Conservation (phyloP, 805 yeast genomes). For the Candida germanica region DNA sequence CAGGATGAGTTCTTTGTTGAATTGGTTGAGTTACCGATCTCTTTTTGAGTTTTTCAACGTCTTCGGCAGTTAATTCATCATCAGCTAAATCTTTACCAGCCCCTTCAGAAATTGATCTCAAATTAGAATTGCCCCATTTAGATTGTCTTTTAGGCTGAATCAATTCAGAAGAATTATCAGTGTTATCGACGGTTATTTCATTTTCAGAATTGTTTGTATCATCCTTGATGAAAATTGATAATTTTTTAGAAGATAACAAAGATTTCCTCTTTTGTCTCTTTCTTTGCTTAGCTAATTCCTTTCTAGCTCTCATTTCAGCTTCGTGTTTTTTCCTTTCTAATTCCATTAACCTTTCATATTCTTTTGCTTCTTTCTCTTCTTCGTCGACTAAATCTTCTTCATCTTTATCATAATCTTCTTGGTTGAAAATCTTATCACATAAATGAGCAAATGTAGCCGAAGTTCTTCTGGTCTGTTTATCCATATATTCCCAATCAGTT, state of each 20-base stretch:
- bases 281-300: slow-evolving; percentile 45
- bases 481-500: slow-evolving; percentile 66
- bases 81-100: slow-evolving; percentile 16
- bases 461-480: slow-evolving; percentile 70
- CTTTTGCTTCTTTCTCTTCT: slow-evolving; percentile 41
- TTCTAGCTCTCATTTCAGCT: slow-evolving; percentile 49
- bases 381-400: slow-evolving; percentile 45
- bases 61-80: slow-evolving; percentile 43
- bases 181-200: slow-evolving; percentile 24
- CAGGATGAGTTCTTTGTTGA: slow-evolving; percentile 31
- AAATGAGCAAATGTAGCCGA: slow-evolving; percentile 75
- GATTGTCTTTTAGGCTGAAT: slow-evolving; percentile 38
- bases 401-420: slow-evolving; percentile 51
- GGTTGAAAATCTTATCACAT: slow-evolving; percentile 74
- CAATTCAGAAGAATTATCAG: slow-evolving; percentile 21
- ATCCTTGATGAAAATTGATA: slow-evolving; percentile 36
- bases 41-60: slow-evolving; percentile 41
- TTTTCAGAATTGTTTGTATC: slow-evolving; percentile 28
- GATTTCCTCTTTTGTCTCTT: slow-evolving; percentile 41
- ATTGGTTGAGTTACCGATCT: slow-evolving; percentile 46
- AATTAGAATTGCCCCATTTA: slow-evolving; percentile 16
- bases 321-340: slow-evolving; percentile 47
- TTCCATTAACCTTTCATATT: slow-evolving; percentile 47
- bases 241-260: slow-evolving; percentile 33
- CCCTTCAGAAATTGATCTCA: slow-evolving; percentile 39